Conservation (phyloP, 2,329 filamentous ascomycete genomes). For the Aspergillus glaucus region DNA sequence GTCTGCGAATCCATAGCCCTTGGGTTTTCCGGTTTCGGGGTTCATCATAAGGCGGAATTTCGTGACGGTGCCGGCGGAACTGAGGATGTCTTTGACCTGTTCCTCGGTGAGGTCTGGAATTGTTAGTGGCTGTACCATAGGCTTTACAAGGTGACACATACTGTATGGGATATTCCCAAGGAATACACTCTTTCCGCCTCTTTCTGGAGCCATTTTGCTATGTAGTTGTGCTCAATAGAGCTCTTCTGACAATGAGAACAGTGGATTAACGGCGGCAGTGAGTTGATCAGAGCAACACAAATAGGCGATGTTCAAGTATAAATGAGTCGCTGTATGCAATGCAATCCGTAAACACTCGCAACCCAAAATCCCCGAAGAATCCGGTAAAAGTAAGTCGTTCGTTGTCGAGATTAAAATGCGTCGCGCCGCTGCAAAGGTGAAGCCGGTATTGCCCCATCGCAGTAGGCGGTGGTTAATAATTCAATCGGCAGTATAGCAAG, state of each 20-base stretch:
- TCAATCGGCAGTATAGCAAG: not conserved
- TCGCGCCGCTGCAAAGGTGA: not conserved
- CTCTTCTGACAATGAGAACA: not conserved
- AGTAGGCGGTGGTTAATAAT: not conserved
- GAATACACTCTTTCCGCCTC: conserved; percentile 42
- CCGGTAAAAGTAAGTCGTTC: not conserved
- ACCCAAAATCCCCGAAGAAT: not conserved
- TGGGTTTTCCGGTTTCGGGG: conserved; percentile 86
- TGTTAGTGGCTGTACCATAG: conserved; percentile 11
- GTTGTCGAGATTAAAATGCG: not conserved
- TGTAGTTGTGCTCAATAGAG: not conserved
- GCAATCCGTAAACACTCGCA: not conserved
- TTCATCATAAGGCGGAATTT: conserved; percentile 94
- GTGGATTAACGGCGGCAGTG: not conserved
- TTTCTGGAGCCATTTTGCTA: conserved; percentile 38
- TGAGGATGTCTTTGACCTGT: conserved; percentile 90
- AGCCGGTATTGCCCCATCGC: conserved; percentile 12
- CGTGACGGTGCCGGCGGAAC: conserved; percentile 79
- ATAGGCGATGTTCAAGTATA: too few species aligned
- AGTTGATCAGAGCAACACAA: too few species aligned
- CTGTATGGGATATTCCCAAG: conserved; percentile 59
- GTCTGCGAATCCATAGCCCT: conserved; percentile 94
- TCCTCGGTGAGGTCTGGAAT: conserved; percentile 84
- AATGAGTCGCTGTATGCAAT: too few species aligned
- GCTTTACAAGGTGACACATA: conserved; percentile 50